These are phyloP conservation scores for Hemileccinum rubropunctum DNA, from an alignment of 768 basidiomycete species.

Conservation along the genomic window DNA sequence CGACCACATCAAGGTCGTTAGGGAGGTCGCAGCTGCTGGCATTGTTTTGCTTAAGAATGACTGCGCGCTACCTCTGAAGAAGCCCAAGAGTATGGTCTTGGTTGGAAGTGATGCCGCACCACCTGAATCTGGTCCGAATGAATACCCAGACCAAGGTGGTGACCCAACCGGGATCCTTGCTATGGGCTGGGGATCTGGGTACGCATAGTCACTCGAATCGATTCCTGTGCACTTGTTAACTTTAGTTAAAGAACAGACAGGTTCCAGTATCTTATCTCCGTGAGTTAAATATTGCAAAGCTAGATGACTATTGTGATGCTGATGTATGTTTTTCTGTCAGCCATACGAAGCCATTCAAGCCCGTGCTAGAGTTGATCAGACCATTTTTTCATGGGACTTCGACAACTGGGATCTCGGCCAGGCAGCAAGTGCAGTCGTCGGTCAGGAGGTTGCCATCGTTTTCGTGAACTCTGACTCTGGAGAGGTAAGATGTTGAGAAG, in stretches of 20 bases:
- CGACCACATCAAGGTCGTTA: constrained; percentile 49
- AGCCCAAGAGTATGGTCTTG: constrained; percentile 56
- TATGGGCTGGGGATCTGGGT: constrained; percentile 92
- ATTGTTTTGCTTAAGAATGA: constrained; percentile 70
- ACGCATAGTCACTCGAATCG: constrained; percentile 1
- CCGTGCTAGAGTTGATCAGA: constrained; percentile 64
- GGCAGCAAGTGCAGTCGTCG: constrained; percentile 47
- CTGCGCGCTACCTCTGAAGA: constrained; percentile 54
- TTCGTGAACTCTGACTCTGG: constrained; percentile 85
- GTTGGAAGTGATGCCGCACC: constrained; percentile 68
- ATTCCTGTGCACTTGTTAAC: not conserved
- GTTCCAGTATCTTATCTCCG: constrained; percentile 77
- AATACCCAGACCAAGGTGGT: constrained; percentile 60
- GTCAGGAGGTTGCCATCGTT: constrained; percentile 67
- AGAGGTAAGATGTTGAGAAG: constrained; percentile 42
- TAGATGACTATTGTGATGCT: not conserved
- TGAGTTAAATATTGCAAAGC: constrained; percentile 30
- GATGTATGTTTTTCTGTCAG: constrained; percentile 26
- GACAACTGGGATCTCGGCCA: constrained; percentile 61
- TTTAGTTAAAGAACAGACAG: constrained; percentile 49
- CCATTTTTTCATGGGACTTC: constrained; percentile 64
- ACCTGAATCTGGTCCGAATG: constrained; percentile 64
- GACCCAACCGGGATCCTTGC: constrained; percentile 68
- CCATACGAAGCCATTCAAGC: constrained; percentile 80
- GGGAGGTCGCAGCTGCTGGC: constrained; percentile 63